These are phyloP conservation scores for Eucalyptus rudis DNA, from an alignment of 345 rosid genomes.

Conservation along the genomic window DNA sequence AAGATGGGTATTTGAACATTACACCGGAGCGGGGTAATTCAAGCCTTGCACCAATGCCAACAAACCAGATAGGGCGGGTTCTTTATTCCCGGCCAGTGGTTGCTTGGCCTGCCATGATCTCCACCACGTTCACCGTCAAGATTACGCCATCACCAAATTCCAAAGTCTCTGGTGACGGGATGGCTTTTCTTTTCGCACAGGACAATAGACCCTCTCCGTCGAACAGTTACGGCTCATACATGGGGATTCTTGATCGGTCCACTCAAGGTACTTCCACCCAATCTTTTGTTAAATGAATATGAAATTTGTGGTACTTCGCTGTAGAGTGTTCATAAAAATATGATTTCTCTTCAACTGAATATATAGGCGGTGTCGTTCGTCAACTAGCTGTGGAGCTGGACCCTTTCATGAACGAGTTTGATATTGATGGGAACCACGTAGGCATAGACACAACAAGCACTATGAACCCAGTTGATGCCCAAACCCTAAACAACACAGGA, in stretches of 20 bases:
- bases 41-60: not conserved
- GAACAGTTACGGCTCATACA: conserved; percentile 8
- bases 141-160: conserved; percentile 4
- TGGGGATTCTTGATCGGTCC: conserved; percentile 18
- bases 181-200: conserved; percentile 17
- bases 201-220: conserved; percentile 10
- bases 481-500: conserved; percentile 6
- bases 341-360: not conserved
- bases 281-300: not conserved
- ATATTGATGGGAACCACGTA: conserved; percentile 20
- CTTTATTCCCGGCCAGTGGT: conserved; percentile 2
- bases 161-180: conserved; percentile 10
- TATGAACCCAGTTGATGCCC: not conserved
- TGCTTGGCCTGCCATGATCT: conserved; percentile 21
- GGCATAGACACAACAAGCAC: conserved; percentile 16
- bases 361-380: conserved; percentile 2
- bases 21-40: conserved; percentile 4
- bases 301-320: not conserved
- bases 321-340: not conserved
- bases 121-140: conserved; percentile 18
- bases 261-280: conserved; percentile 4
- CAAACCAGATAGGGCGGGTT: conserved; percentile 10
- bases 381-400: conserved; percentile 25
- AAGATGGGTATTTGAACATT: conserved; percentile 9
- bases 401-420: conserved; percentile 24